Evolutionary conservation across 2,329 filamentous ascomycete species (phyloP).

Genomic region (Trichoderma semiorbis): DNA sequence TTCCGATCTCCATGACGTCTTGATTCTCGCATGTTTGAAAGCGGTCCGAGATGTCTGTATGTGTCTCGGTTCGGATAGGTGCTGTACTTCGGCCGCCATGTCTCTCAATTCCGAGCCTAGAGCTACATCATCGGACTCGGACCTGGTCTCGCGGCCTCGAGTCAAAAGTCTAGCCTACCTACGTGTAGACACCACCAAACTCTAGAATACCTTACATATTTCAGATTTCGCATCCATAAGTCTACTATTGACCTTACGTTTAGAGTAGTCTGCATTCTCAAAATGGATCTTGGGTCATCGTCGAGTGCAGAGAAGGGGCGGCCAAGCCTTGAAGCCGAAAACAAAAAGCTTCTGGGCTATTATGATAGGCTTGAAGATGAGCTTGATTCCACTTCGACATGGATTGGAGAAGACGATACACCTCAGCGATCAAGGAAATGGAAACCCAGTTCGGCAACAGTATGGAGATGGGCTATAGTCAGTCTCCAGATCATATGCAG

Average conservation of each 20-base stretch:
- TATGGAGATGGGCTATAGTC: not conserved
- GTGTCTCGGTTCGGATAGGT: not conserved
- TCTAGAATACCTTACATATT: not conserved
- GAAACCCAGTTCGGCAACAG: not conserved
- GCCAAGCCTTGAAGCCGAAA: not conserved
- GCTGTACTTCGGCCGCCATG: not conserved
- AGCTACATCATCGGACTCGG: not conserved
- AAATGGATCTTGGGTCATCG: not conserved
- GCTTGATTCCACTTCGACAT: not conserved
- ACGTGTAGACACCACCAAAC: not conserved
- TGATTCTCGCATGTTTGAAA: not conserved
- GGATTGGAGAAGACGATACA: not conserved
- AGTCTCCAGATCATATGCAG: not conserved
- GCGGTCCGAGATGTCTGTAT: not conserved
- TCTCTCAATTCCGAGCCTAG: not conserved
- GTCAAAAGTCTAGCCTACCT: not conserved
- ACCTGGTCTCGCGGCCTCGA: not conserved
- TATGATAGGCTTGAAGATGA: not conserved
- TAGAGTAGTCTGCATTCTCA: not conserved
- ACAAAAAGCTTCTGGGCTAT: not conserved
- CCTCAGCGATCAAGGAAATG: not conserved
- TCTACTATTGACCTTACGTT: not conserved
- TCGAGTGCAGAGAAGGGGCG: not conserved
- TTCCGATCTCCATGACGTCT: not conserved
- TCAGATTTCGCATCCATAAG: not conserved